A percentile compares a stretch with the other conserved stretches of the same genome.
These are phyloP conservation scores for Candida coquimbonensis DNA, from an alignment of 805 yeast species.

Conservation along the genomic window DNA sequence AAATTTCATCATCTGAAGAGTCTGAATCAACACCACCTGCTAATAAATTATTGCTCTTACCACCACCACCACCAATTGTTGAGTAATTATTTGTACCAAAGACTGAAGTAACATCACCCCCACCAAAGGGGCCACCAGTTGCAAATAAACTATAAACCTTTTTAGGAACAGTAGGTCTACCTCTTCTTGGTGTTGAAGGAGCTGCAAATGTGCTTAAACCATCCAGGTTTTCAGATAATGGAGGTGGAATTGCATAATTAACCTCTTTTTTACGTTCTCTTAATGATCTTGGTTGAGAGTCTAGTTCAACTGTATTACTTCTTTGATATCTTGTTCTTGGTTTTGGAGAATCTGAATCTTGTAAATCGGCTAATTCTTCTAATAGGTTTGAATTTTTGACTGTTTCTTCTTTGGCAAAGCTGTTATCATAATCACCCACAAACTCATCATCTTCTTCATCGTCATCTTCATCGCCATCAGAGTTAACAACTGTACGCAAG, in stretches of 20 bases:
- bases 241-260: slow-evolving; percentile 81
- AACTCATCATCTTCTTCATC: slow-evolving; percentile 17
- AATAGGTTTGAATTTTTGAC: slow-evolving; percentile 32
- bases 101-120: slow-evolving; percentile 81
- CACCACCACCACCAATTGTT: slow-evolving; percentile 9
- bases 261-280: slow-evolving; percentile 68
- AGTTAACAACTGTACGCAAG: background rate
- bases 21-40: slow-evolving; percentile 42
- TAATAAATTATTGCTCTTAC: slow-evolving; percentile 8
- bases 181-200: slow-evolving; percentile 27
- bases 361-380: slow-evolving; percentile 44
- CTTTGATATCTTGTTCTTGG: slow-evolving; percentile 4
- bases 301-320: slow-evolving; percentile 7
- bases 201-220: slow-evolving; percentile 9
- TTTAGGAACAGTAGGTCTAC: slow-evolving; percentile 33
- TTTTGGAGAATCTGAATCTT: slow-evolving; percentile 30
- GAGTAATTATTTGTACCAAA: slow-evolving; percentile 62
- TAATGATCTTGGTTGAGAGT: slow-evolving; percentile 40
- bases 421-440: slow-evolving; percentile 13
- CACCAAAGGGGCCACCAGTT: slow-evolving; percentile 97
- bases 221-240: slow-evolving; percentile 39
- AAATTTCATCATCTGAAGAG: slow-evolving; percentile 56
- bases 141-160: slow-evolving; percentile 73
- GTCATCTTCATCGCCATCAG: slow-evolving; percentile 1
- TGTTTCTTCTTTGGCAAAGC: slow-evolving; percentile 11